These are phyloP conservation scores for Apiospora hydei DNA, from an alignment of 2,329 filamentous ascomycete genomes.

Conservation along the genomic window DNA sequence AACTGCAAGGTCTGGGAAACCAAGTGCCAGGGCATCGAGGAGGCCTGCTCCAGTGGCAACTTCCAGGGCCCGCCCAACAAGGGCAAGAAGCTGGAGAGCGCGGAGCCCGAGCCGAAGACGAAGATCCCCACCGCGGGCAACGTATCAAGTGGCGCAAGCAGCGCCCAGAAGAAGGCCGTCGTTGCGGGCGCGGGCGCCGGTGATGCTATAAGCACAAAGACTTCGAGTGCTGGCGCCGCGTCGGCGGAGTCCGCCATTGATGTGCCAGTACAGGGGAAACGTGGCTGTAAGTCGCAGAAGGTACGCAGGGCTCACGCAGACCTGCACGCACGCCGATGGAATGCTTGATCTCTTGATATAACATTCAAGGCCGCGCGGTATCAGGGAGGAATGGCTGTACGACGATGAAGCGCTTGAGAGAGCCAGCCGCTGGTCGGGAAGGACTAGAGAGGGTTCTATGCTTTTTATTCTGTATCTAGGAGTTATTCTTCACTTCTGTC, in stretches of 20 bases:
- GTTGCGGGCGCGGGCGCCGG: background rate
- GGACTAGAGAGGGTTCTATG: no score
- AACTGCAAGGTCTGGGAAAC: constrained; percentile 69
- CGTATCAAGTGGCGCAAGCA: background rate
- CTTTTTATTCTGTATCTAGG: no score
- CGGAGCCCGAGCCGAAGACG: background rate
- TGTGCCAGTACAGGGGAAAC: background rate
- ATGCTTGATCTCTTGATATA: background rate
- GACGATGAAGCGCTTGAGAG: background rate
- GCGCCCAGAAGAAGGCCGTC: background rate
- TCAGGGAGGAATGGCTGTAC: no score
- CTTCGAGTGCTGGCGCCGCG: background rate
- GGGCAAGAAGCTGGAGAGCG: constrained; percentile 44
- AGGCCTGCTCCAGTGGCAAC: constrained; percentile 49
- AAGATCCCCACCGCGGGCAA: background rate
- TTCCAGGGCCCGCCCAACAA: constrained; percentile 57
- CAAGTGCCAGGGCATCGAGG: constrained; percentile 63
- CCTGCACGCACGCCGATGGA: background rate
- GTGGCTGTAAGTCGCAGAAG: constrained; percentile 5
- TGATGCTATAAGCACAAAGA: background rate
- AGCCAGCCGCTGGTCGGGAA: background rate
- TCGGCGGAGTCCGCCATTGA: background rate
- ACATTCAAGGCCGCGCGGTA: background rate
- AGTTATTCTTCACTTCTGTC: background rate
- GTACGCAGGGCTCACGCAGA: background rate